A percentile compares a stretch with the other conserved stretches of the same genome.
These are phyloP conservation scores for Chytriomyces confervae DNA, from an alignment of 192 early-diverging fungal species.

Conservation along the genomic window DNA sequence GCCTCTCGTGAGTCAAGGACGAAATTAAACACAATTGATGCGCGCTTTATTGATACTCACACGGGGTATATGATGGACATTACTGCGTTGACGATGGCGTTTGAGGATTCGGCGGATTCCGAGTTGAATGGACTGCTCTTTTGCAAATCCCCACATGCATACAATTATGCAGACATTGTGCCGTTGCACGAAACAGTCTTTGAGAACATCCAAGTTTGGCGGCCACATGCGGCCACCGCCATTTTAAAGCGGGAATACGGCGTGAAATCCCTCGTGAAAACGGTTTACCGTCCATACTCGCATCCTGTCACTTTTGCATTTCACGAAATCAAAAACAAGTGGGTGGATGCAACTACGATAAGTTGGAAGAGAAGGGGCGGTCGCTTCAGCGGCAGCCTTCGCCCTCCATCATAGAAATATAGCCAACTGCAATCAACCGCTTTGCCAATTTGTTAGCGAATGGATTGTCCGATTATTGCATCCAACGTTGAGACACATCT, in stretches of 20 bases:
- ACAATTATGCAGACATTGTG: conserved; percentile 12
- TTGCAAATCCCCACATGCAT: conserved; percentile 42
- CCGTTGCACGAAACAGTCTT: conserved; percentile 33
- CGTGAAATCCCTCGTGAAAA: neutral
- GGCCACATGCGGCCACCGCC: conserved; percentile 15
- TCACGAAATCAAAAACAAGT: neutral
- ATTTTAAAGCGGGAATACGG: conserved; percentile 38
- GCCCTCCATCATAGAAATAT: too few species aligned
- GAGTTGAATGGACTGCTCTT: conserved; percentile 4
- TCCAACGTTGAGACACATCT: too few species aligned
- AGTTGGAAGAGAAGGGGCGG: too few species aligned
- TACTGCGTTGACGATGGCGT: conserved; percentile 36
- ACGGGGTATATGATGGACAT: conserved; percentile 47
- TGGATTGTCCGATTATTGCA: too few species aligned
- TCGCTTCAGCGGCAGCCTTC: too few species aligned
- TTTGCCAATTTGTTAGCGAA: too few species aligned
- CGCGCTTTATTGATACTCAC: conserved; percentile 45
- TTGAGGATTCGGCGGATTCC: neutral
- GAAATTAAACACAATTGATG: conserved; percentile 43
- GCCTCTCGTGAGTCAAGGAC: neutral
- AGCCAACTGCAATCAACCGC: too few species aligned
- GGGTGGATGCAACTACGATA: neutral
- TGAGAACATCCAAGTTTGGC: conserved; percentile 43
- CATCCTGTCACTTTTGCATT: neutral
- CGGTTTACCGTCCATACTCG: neutral